A percentile compares a stretch with the other conserved stretches of the same genome.
These are phyloP conservation scores for Viola odorata DNA, from an alignment of 345 rosid genomes.

Conservation along the genomic window DNA sequence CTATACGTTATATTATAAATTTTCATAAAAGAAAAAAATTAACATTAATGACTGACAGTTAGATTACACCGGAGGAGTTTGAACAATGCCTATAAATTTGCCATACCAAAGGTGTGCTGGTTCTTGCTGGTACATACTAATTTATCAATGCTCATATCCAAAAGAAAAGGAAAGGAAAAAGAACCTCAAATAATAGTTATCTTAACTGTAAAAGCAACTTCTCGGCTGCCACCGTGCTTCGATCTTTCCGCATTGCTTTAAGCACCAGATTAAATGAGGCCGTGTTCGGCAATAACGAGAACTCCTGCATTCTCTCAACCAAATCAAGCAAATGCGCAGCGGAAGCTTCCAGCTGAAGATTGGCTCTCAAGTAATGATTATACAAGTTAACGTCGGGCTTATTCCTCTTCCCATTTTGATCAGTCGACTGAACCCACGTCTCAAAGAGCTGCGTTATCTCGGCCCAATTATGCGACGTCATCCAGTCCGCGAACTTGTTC, in stretches of 20 bases:
- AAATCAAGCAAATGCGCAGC: slow-evolving; percentile 62
- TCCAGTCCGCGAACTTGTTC: slow-evolving; percentile 67
- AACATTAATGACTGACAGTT: not conserved
- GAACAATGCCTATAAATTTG: not conserved
- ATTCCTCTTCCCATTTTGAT: slow-evolving; percentile 71
- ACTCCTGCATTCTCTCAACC: slow-evolving; percentile 64
- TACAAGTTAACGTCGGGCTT: slow-evolving; percentile 67
- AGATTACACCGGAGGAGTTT: not conserved
- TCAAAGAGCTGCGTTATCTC: slow-evolving; percentile 78
- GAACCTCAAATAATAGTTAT: not conserved
- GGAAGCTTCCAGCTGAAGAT: slow-evolving; percentile 58
- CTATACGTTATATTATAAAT: no score
- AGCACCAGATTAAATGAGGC: slow-evolving; percentile 73
- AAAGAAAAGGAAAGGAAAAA: no score
- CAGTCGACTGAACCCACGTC: slow-evolving; percentile 74
- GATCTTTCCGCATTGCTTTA: slow-evolving; percentile 65
- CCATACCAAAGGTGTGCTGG: not conserved
- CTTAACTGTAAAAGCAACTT: slow-evolving; percentile 71
- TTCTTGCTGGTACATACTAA: not conserved
- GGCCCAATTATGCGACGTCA: slow-evolving; percentile 67
- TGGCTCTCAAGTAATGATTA: slow-evolving; percentile 80
- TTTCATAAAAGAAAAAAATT: not conserved
- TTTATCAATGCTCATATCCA: no score
- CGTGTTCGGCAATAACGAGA: slow-evolving; percentile 56
- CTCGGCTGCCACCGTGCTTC: slow-evolving; percentile 63